Base-by-base conservation (phyloP, 2,329 filamentous ascomycete species). In the Cladosporium sp. region DNA sequence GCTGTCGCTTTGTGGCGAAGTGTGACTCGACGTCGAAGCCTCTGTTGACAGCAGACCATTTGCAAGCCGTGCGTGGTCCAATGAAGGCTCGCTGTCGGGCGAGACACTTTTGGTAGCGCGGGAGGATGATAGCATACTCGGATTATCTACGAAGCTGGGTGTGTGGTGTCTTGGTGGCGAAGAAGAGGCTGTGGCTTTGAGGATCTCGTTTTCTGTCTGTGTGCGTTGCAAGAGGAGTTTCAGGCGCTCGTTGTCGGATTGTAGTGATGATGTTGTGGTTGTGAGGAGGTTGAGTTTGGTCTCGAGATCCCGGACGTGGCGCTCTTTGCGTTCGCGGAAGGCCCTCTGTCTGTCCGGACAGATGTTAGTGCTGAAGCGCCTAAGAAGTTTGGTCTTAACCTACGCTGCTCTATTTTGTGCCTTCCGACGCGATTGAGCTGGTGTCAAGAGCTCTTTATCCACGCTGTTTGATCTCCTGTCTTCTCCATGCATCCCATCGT, bases 301-400 rank as follows among this genome's bases (percentile, higher is more conserved):
- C 79, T 98, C 93, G 26, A 98, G 88, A 67, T 98, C 93, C 77
- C 93, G 93, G 68, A 98, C 93, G 74, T 96, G 93, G 65, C 89
- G 90, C 77, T 98, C 94, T 79, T 98, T 98, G 71, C 94, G 90
- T 79, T 98, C 94, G 67, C 94, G 92, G 78, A 98, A 98, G 34
- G 95, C 94, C 72, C 94, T 90, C 84, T 98, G 95, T 57, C 94
- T 97, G 69, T 48, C 23, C 39, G 32, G 54, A 21, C n/a, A 46
- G 39, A 46, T 46, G 39, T 46, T 21, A 46, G 39, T 46, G n/a
- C 13, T 21, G 10, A 46, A 8, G n/a, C n/a, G 39, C n/a, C 2
- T 21, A 4, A 21, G 28, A 39, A 16, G 21, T 4, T 39, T 16
- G 7, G 39, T 80, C 87, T n/a, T 7, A 54, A 54, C 51, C 77